These are phyloP conservation scores for Malbranchea zuffiana DNA, from an alignment of 2,329 filamentous ascomycete genomes.

Conservation along the genomic window DNA sequence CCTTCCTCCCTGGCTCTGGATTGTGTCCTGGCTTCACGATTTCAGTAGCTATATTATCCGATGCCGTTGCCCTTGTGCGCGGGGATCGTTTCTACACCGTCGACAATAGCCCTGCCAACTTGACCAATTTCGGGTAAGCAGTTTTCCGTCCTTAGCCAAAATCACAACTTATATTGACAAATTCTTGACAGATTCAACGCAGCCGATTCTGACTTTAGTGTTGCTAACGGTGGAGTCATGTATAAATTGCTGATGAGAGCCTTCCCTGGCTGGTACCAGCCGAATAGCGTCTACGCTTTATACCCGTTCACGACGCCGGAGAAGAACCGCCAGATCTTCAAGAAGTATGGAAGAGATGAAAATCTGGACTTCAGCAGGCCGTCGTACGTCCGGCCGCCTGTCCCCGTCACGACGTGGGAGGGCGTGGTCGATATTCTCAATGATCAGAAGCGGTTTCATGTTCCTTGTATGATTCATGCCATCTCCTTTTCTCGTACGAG, in stretches of 20 bases:
- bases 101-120: constrained; percentile 19
- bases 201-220: constrained; percentile 15
- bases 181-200: constrained; percentile 25
- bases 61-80: constrained; percentile 35
- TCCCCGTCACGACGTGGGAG: constrained; percentile 14
- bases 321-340: constrained; percentile 19
- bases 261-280: constrained; percentile 20
- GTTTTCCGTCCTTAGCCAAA: not conserved
- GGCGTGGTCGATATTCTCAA: constrained; percentile 15
- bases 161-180: not conserved
- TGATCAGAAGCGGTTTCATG: constrained; percentile 17
- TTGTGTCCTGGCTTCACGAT: constrained; percentile 30
- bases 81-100: constrained; percentile 33
- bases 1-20: constrained; percentile 27
- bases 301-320: constrained; percentile 21
- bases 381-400: constrained; percentile 9
- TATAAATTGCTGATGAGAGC: constrained; percentile 21
- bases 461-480: constrained; percentile 15
- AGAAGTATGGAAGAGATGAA: constrained; percentile 14
- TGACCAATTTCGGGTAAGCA: constrained; percentile 25
- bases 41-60: constrained; percentile 31
- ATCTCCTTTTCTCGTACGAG: no score
- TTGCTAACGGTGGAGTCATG: constrained; percentile 17
- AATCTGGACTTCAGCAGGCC: constrained; percentile 12
- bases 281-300: constrained; percentile 19